Evolutionary conservation across 257 asterid genomes (phyloP).

Genomic region (Solanum chiquidenum): DNA sequence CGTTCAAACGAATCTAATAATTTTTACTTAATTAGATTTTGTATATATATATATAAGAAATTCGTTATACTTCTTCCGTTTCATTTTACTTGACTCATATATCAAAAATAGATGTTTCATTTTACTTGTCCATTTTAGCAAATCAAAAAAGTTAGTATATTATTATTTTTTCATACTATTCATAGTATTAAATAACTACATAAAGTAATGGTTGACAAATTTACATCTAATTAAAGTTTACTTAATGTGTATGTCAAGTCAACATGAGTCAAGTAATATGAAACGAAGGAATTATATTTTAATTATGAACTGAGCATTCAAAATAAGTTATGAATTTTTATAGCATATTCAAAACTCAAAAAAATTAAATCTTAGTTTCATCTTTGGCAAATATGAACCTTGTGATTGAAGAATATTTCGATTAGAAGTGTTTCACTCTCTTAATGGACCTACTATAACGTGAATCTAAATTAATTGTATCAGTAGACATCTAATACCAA

Average conservation of each 20-base stretch:
- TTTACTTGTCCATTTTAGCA: not conserved
- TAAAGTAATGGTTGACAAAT: too few relatives aligned
- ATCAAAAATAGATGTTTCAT: too few relatives aligned
- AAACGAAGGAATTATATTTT: too few relatives aligned
- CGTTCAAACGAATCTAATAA: not conserved
- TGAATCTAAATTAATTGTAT: not conserved
- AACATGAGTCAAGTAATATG: too few relatives aligned
- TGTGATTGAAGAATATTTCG: not conserved
- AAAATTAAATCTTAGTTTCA: not conserved
- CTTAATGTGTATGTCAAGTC: too few relatives aligned
- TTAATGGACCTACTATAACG: fast-evolving
- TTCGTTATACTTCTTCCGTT: too few relatives aligned
- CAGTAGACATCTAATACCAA: not conserved
- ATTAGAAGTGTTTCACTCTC: not conserved
- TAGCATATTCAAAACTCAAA: not conserved
- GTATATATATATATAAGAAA: too few relatives aligned
- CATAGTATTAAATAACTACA: too few relatives aligned
- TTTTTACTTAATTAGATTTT: not conserved
- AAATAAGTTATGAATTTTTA: not conserved
- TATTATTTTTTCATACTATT: too few relatives aligned
- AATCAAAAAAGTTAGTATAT: not conserved
- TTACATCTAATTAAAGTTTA: too few relatives aligned
- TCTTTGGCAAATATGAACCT: not conserved
- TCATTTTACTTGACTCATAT: not conserved
- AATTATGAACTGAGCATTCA: not conserved